Conservation (phyloP, 306 rosid genomes). For the Betula pendula region DNA sequence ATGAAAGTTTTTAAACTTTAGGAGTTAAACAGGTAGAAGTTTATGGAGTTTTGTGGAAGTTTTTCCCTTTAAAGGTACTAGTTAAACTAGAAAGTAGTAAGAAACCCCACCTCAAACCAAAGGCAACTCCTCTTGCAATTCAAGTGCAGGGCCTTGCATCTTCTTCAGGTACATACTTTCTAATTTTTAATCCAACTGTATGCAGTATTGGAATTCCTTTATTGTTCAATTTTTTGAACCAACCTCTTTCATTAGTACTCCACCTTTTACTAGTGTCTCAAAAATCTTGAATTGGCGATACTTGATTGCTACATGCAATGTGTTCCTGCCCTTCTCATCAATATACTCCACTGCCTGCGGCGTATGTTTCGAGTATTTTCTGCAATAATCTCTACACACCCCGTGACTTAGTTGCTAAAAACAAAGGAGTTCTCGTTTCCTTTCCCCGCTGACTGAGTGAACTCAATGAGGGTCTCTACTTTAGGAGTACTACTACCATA, state of each 20-base stretch:
- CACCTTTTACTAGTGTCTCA: no score
- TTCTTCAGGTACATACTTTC: background rate
- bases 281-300: background rate
- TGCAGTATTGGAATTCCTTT: background rate
- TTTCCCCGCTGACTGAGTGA: background rate
- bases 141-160: background rate
- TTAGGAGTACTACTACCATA: background rate
- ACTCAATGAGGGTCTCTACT: background rate
- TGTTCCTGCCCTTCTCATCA: background rate
- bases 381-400: background rate
- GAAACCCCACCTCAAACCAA: conserved; percentile 2
- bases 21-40: no score
- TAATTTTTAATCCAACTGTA: background rate
- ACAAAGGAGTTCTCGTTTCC: background rate
- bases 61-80: no score
- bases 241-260: background rate
- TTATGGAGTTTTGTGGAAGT: no score
- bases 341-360: conserved; percentile 7
- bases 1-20: no score
- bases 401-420: background rate
- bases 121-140: background rate
- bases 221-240: background rate
- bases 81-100: background rate
- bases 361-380: background rate
- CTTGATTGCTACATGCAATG: background rate